phyloP scores from a whole-genome alignment of 495 filamentous ascomycete genomes.

The Monascus purpureus region DNA sequence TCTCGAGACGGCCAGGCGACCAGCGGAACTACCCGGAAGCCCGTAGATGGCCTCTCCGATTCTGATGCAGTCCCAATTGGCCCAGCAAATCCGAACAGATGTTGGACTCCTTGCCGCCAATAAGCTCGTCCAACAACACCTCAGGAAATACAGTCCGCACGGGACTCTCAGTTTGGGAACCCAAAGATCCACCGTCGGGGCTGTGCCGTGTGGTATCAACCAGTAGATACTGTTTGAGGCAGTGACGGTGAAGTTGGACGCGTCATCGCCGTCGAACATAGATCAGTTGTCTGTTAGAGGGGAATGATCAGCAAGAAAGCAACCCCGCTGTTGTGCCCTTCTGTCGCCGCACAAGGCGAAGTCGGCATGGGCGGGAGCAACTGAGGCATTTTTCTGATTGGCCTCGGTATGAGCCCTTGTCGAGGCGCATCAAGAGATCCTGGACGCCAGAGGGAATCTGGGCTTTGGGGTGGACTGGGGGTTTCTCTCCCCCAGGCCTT shows the following conservation, averaged over 20 bases:
- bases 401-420: background rate
- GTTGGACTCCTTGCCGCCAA: background rate
- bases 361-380: background rate
- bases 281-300: background rate
- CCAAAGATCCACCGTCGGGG: background rate
- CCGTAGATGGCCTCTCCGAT: background rate
- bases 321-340: background rate
- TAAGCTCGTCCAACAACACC: background rate
- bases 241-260: background rate
- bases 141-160: background rate
- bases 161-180: background rate
- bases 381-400: background rate
- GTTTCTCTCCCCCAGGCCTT: background rate
- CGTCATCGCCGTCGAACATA: background rate
- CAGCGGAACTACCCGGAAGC: background rate
- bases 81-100: background rate
- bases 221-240: background rate
- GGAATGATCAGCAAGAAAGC: too few species aligned
- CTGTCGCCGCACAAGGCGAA: background rate
- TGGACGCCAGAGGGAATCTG: background rate
- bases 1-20: background rate
- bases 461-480: background rate
- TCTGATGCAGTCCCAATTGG: background rate
- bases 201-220: background rate
- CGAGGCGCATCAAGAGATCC: background rate